Base-by-base conservation (phyloP, 306 rosid species). In the Sechiopsis laciniata region DNA sequence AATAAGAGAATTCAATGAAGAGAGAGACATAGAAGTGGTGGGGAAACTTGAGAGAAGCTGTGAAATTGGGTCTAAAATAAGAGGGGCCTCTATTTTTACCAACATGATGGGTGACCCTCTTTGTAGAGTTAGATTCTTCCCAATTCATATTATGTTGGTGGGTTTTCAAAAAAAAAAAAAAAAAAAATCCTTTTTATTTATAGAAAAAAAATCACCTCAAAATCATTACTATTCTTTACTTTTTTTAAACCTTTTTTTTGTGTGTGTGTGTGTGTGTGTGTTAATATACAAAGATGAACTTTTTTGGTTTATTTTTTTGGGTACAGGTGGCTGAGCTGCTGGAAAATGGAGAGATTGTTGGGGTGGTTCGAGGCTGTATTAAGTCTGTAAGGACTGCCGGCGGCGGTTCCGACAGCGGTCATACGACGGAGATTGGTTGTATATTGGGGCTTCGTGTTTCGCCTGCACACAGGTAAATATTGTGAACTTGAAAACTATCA, bases 391-490 rank as follows among this genome's bases (percentile, higher is more conserved):
- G 59, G 61, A 83, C 86, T 80, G 65, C 66, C 51, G 76, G 79
- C 74, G 87, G 53, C 77, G 78, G 79, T 62, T 61, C 66, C 51
- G 76, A 78, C 74, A 86, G 53, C 77, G 78, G 79, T 62, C 65
- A 82, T 53, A 56, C 85, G 76, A 60, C 80, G 76, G 85, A 82
- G 78, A 86, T 90, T 52, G 96, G 93, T 54, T 88, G 85, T 72
- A 80, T 90, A 48, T 76, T 88, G 26, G 96, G 96, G 75, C 96
- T 90, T 69, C 81, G 93, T 20, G 93, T 90, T 64, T 88, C 96
- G 75, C 93, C 91, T 69, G 29, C 81, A 63, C 81, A 82, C 78
- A 75, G 91, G 96, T 87, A 83, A 19, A 12, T 10, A 45, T 45
- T 55, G 15, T 48, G 53, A 14, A n/a, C n/a, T n/a, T n/a, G 10